phyloP scores from a whole-genome alignment of 1,139 yeast genomes.

The Hansenula anomala region DNA sequence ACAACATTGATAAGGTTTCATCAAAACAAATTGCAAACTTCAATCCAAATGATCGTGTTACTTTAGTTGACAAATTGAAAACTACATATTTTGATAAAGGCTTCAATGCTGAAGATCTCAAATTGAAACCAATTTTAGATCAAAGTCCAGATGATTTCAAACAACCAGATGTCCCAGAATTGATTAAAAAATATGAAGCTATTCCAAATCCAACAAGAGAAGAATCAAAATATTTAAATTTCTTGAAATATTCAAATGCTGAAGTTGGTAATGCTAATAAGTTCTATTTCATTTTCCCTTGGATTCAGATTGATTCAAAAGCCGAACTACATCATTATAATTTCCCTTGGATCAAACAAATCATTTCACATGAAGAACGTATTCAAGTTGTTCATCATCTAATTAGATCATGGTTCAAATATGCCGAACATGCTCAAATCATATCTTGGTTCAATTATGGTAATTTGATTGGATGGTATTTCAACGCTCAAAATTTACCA shows the following conservation, averaged over 20 bases:
- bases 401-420: conserved; percentile 53
- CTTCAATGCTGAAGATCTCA: neutral
- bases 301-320: conserved; percentile 36
- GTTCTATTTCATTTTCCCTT: conserved; percentile 41
- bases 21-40: conserved; percentile 2
- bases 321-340: conserved; percentile 44
- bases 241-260: conserved; percentile 19
- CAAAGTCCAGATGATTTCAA: conserved; percentile 9
- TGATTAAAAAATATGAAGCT: conserved; percentile 9
- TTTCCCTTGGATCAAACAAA: conserved; percentile 42
- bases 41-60: conserved; percentile 1
- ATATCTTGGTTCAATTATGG: conserved; percentile 62
- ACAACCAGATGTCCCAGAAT: conserved; percentile 12
- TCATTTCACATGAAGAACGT: conserved; percentile 36
- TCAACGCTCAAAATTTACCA: conserved; percentile 59
- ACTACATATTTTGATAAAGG: neutral
- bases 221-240: conserved; percentile 18
- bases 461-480: conserved; percentile 60
- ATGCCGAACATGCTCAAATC: conserved; percentile 42
- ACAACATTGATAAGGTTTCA: conserved; percentile 4
- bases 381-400: conserved; percentile 46
- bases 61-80: neutral
- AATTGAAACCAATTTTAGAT: neutral
- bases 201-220: conserved; percentile 10
- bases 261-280: conserved; percentile 12